These are phyloP conservation scores for Monosporascus sp. DNA, from an alignment of 2,329 filamentous ascomycete species.

Conservation along the genomic window DNA sequence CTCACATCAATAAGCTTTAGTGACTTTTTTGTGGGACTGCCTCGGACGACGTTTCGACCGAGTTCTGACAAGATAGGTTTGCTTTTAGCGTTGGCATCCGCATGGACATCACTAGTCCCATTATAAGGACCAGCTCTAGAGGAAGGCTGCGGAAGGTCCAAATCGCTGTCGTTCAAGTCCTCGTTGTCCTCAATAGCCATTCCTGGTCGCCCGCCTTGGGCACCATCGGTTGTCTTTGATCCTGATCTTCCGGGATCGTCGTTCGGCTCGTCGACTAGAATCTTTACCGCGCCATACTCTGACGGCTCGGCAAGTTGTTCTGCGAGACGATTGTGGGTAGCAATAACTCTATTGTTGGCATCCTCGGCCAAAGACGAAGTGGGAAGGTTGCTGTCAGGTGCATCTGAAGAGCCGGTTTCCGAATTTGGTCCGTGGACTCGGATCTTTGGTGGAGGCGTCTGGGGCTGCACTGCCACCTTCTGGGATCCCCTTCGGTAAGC, in stretches of 20 bases:
- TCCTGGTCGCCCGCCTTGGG: conserved; percentile 5
- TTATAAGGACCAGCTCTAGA: conserved; percentile 10
- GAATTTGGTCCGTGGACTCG: conserved; percentile 22
- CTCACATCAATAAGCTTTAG: conserved; percentile 4
- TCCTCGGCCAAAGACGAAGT: conserved; percentile 10
- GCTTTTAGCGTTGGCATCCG: background rate
- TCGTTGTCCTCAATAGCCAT: background rate
- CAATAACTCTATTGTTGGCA: background rate
- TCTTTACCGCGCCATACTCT: conserved; percentile 9
- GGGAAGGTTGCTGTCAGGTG: conserved; percentile 6
- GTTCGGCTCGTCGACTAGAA: conserved; percentile 12
- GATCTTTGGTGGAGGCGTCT: conserved; percentile 21
- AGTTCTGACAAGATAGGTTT: conserved; percentile 19
- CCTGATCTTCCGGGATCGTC: conserved; percentile 4
- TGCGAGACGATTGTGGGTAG: conserved; percentile 4
- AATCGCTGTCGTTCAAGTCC: background rate
- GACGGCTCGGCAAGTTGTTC: conserved; percentile 2
- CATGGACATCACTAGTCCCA: conserved; percentile 12
- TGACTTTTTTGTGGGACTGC: conserved; percentile 11
- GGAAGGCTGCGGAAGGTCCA: background rate
- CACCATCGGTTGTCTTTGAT: conserved; percentile 7
- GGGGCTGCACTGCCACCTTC: conserved; percentile 6
- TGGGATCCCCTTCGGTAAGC: conserved; percentile 1
- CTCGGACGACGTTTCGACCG: conserved; percentile 23
- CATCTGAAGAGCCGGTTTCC: conserved; percentile 8